Base-by-base conservation (phyloP, 805 yeast genomes). In the Ogataea nitratoaversa region DNA sequence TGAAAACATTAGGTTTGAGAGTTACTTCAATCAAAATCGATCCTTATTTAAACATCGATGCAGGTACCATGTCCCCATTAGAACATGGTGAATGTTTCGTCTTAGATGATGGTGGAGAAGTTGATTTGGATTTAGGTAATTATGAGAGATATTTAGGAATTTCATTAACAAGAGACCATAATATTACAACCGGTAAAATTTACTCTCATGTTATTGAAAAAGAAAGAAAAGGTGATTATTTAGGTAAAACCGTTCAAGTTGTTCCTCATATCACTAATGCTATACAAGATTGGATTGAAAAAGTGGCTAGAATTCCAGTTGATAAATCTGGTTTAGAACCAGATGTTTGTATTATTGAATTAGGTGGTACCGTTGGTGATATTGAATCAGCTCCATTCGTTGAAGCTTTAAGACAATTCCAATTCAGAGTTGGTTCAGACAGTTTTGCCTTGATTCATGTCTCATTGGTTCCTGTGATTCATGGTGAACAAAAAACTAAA, bases 41-140 rank as follows among this genome's bases (percentile, higher is more conserved):
- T 70, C 99, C 99, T 30, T 93, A 93, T 68, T 86, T 93, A 95
- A 93, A 93, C 70, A 88, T 93, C 53, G 99, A 93, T 70, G 99
- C 99, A 30, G 99, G 99, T 56, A 93, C 99, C 33, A 93, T 93
- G 99, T 87, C 96, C 31, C 99, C 99, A 18, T 72, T 93, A 60
- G 99, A 93, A 67, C 99, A 93, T 62, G 99, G 99, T 55, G 99
- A 93, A 67, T 95, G 96, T 63, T 93, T 93, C 63, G 98, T 93
- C 38, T 74, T 93, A 59, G 86, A 91, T 64, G 99, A 93, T 63
- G 99, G 99, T 65, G 99, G 99, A 56, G 99, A 93, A 69, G 96
- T 91, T 34, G 99, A 93, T 69, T 77, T 93, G 61, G 99, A 93
- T 70, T 73, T 93, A 53, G 99, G 99, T 63, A 93, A 93, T 70